Base-by-base conservation (phyloP, 805 yeast species). In the Komagataella kurtzmanii region DNA sequence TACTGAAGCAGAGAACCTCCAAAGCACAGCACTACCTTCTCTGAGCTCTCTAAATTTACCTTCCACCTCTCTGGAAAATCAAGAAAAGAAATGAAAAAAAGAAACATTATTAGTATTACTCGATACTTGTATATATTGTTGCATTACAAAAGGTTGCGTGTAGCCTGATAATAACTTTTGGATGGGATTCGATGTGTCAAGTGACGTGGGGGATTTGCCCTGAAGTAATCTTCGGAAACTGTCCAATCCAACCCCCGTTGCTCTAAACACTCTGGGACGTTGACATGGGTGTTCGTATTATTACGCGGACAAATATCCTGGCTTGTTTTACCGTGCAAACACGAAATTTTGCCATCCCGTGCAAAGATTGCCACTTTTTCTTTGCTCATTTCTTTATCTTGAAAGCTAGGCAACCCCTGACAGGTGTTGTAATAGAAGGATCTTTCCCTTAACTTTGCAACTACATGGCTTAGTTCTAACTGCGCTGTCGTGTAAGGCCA, bases 1-100 rank as follows among this genome's bases (percentile, higher is more conserved):
- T 3, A 14, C 14, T 30, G 40, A 30, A 5, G 14, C 40, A 5
- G 40, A 30, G 6, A 30, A 14, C 40, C 10, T 14, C 40, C 40
- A 30, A 8, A 49, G 50, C 17, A 62, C 56, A 50, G 55, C 59
- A 47, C 64, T 77, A 48, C 82, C 82, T 1, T 71, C 81, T 18
- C 62, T 77, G 49, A 62, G 78, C 49, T 73, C 79, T 44, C 66
- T 77, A 59, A 74, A 76, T 51, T 65, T 77, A 8, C 40, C 40
- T 10, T 30, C 40, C 4, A 5, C 40, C 14, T 30, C 12, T 8
- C 14, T 30, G 6, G 40, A 30, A 3, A 30, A 30, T 5, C 40
- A 30, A 30, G 40, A 10, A 30, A 30, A 30, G 40, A 30, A 30
- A 30, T 30, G 36, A 30, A 30, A 8, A 30, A 10, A 30, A 30